Base-by-base conservation (phyloP, 192 early-diverging fungal species). In the Diversispora epigaea region DNA sequence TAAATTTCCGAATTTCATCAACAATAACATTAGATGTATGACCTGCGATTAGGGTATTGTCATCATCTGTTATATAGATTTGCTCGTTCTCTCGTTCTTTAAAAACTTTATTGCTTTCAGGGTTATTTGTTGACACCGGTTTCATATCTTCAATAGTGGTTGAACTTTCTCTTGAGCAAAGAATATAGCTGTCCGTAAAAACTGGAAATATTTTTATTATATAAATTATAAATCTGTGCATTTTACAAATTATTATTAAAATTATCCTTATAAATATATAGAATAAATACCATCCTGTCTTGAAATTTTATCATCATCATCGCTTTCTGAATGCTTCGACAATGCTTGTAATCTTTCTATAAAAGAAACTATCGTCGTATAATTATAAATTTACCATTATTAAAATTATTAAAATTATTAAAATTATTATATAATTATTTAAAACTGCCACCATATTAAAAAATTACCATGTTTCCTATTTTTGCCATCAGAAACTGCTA, bases 291-390 rank as follows among this genome's bases (percentile, higher is more conserved):
- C 25, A 60, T 25, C 57, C 57, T 64, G 25, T 8, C 39, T 40
- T 14, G 17, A 41, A 41, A 15, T 64, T 64, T 44, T n/a, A 3
- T 44, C 41, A 10, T 64, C 61, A 39, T 45, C 62, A 64, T 64
- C 62, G 10, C 39, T n/a, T 17, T n/a, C 62, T 40, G 10, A 32
- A 61, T 21, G 9, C 12, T 61, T 62, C 40, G 41, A 41, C 40
- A 9, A 64, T 45, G 12, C 62, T 64, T 64, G 32, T 17, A 64
- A 64, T 17, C 25, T 39, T 64, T 64, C 39, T 19, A 64, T 43
- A 43, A 64, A 64, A 15, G 62, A n/a, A 64, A 64, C 62, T 64
- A n/a, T 11, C 3, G 32, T 62, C 4, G 10, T 21, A 12, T 54
- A 4, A 17, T 17, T 17, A 17, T n/a, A n/a, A n/a, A n/a, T n/a